These are phyloP conservation scores for Skeletonema menzelii DNA, from an alignment of 108 stramenopile species.

Conservation along the genomic window DNA sequence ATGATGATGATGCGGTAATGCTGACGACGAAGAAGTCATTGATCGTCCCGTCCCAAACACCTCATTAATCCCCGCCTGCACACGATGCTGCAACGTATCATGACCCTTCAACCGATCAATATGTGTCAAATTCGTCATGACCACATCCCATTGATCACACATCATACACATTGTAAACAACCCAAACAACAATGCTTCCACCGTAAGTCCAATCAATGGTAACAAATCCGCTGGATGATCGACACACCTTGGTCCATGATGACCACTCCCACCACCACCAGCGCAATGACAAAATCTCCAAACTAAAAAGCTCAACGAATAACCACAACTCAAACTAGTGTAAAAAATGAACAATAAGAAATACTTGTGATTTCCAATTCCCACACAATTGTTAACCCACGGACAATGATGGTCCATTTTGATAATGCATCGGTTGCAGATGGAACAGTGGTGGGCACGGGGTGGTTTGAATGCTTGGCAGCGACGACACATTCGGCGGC, in stretches of 20 bases:
- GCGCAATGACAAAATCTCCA: conserved; percentile 73
- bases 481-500: conserved; percentile 69
- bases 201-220: conserved; percentile 61
- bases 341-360: conserved; percentile 98
- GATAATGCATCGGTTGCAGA: conserved; percentile 90
- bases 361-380: conserved; percentile 98
- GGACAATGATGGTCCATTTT: conserved; percentile 97
- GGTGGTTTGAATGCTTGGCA: conserved; percentile 89
- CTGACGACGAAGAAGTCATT: background rate
- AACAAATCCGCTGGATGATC: conserved; percentile 74
- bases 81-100: conserved; percentile 17
- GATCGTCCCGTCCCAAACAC: conserved; percentile 65
- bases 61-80: conserved; percentile 65
- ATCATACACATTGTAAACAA: conserved; percentile 99
- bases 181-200: conserved; percentile 93
- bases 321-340: conserved; percentile 87
- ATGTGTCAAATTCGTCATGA: conserved; percentile 90
- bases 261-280: conserved; percentile 15
- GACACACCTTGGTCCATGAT: conserved; percentile 53
- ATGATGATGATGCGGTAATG: background rate
- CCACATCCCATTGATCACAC: conserved; percentile 93
- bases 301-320: conserved; percentile 75
- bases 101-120: conserved; percentile 95
- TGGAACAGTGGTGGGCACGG: conserved; percentile 83
- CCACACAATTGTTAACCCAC: conserved; percentile 99